These are phyloP conservation scores for Xylariaceae sp. DNA, from an alignment of 2,329 filamentous ascomycete genomes.

Conservation along the genomic window DNA sequence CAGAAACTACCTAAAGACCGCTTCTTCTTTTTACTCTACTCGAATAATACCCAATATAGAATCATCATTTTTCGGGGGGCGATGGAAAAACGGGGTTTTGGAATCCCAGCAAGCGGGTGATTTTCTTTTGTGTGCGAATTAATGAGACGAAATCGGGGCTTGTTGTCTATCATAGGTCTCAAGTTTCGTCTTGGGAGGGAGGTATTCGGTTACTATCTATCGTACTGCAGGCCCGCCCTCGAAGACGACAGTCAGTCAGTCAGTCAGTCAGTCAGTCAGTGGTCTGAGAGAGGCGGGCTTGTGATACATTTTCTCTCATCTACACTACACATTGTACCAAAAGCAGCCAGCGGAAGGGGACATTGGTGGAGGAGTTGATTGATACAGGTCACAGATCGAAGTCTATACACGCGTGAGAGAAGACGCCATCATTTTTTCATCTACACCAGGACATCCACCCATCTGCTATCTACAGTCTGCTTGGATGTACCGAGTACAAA, in stretches of 20 bases:
- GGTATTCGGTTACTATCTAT: neutral
- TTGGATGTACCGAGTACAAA: neutral
- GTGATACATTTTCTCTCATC: neutral
- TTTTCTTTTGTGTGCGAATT: slow-evolving; percentile 31
- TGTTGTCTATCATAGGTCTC: neutral
- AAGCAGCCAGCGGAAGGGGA: slow-evolving; percentile 19
- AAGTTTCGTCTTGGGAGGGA: slow-evolving; percentile 1
- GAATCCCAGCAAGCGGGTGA: slow-evolving; percentile 23
- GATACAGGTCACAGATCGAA: slow-evolving; percentile 18
- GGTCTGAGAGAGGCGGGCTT: neutral
- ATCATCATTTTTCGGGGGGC: slow-evolving; percentile 25
- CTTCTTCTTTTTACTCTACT: slow-evolving; percentile 29
- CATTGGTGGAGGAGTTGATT: slow-evolving; percentile 16
- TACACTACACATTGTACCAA: slow-evolving; percentile 25
- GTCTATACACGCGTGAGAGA: slow-evolving; percentile 21
- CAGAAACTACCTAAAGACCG: slow-evolving; percentile 14
- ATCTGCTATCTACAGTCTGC: neutral
- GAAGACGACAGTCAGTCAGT: neutral
- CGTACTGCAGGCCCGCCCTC: slow-evolving; percentile 1
- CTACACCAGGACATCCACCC: slow-evolving; percentile 9
- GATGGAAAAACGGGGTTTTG: slow-evolving; percentile 22
- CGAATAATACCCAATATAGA: slow-evolving; percentile 35
- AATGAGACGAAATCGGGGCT: slow-evolving; percentile 6
- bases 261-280: no score
- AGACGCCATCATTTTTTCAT: slow-evolving; percentile 16